These are phyloP conservation scores for Hypomontagnella monticulosa DNA, from an alignment of 495 filamentous ascomycete species.

Conservation along the genomic window DNA sequence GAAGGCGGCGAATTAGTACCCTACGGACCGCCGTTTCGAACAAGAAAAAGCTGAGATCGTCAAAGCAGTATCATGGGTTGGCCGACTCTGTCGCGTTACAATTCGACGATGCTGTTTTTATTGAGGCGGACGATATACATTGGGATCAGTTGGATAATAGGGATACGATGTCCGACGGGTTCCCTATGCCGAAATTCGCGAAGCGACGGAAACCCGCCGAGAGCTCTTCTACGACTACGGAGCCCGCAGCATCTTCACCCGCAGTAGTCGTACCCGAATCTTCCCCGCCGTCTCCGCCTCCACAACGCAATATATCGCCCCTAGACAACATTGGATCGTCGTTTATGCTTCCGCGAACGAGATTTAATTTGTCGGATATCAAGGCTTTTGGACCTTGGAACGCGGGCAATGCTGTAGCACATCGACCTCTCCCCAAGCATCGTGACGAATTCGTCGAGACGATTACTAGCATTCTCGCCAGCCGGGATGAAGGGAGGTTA, in stretches of 20 bases:
- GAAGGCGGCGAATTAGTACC: conserved; percentile 59
- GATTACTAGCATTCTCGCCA: conserved; percentile 26
- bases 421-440: not conserved
- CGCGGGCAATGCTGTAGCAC: not conserved
- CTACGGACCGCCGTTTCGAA: conserved; percentile 57
- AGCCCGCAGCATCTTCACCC: not conserved
- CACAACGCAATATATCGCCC: not conserved
- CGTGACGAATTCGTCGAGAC: conserved; percentile 9
- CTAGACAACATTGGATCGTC: not conserved
- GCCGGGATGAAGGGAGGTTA: conserved; percentile 32
- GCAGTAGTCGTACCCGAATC: not conserved
- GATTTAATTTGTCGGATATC: not conserved
- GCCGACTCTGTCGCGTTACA: conserved; percentile 57
- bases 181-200: not conserved
- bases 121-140: conserved; percentile 32
- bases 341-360: not conserved
- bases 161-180: not conserved
- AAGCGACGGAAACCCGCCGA: not conserved
- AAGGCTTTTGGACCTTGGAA: not conserved
- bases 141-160: conserved; percentile 17
- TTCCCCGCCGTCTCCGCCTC: conserved; percentile 14
- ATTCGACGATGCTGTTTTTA: conserved; percentile 51
- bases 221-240: not conserved
- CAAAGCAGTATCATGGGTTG: conserved; percentile 51
- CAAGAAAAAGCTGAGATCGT: conserved; percentile 55